A percentile compares a stretch with the other conserved stretches of the same genome.
These are phyloP conservation scores for Mucor lusitanicus DNA, from an alignment of 371 early-diverging fungal species.

Conservation along the genomic window DNA sequence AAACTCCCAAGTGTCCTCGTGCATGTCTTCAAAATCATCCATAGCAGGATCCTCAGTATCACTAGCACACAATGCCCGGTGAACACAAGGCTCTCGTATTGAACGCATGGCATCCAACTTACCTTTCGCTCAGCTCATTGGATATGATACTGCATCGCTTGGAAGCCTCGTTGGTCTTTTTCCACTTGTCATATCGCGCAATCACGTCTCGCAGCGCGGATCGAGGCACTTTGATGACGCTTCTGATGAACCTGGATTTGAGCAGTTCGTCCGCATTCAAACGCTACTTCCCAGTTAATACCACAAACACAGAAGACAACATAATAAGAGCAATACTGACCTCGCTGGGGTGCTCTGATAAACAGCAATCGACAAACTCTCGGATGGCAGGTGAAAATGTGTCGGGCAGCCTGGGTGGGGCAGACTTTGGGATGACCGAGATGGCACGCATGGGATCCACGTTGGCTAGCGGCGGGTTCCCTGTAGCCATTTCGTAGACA, in stretches of 20 bases:
- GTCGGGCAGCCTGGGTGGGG: constrained; percentile 76
- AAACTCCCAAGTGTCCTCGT: constrained; percentile 52
- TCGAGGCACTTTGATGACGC: constrained; percentile 45
- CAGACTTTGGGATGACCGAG: constrained; percentile 78
- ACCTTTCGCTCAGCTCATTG: constrained; percentile 49
- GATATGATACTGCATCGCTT: constrained; percentile 47
- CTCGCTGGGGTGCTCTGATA: constrained; percentile 87
- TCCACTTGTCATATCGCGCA: constrained; percentile 53
- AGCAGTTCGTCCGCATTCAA: constrained; percentile 61
- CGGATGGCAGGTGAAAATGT: constrained; percentile 75
- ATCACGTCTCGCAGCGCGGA: constrained; percentile 52
- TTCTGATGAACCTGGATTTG: constrained; percentile 61
- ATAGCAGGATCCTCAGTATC: constrained; percentile 22
- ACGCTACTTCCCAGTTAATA: constrained; percentile 33
- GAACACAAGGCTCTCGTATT: background rate
- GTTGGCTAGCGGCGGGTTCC: constrained; percentile 93
- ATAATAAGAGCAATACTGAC: constrained; percentile 24
- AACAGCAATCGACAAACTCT: constrained; percentile 88
- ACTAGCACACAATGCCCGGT: background rate
- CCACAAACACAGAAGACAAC: too few relatives aligned
- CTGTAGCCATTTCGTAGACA: constrained; percentile 93
- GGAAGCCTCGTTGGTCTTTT: constrained; percentile 39
- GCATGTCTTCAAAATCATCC: constrained; percentile 32
- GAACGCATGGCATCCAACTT: too few relatives aligned
- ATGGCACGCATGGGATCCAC: constrained; percentile 92